These are phyloP conservation scores for Encephalitozoon hellem DNA, from an alignment of 371 early-diverging fungal species.

Conservation along the genomic window DNA sequence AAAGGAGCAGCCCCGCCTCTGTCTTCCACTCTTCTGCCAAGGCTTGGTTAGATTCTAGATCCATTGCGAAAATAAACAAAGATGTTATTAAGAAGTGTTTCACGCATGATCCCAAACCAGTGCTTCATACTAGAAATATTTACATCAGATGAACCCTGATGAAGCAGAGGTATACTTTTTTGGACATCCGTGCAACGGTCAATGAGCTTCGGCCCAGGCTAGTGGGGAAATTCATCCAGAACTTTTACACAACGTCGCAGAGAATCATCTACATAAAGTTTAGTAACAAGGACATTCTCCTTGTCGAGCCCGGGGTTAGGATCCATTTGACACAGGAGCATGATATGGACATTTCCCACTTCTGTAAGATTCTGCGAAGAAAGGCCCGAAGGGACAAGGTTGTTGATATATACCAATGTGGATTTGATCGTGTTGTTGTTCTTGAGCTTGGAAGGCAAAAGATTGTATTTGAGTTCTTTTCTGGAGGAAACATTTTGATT, in stretches of 20 bases:
- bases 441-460: slow-evolving; percentile 48
- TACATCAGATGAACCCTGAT: slow-evolving; percentile 24
- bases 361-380: slow-evolving; percentile 56
- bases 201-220: slow-evolving; percentile 56
- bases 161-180: slow-evolving; percentile 60
- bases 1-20: slow-evolving; percentile 17
- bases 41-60: background rate
- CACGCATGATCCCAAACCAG: background rate
- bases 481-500: slow-evolving; percentile 60
- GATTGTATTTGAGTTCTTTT: slow-evolving; percentile 60
- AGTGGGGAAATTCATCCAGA: slow-evolving; percentile 54
- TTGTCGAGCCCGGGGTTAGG: slow-evolving; percentile 60
- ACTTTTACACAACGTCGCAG: slow-evolving; percentile 56
- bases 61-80: background rate
- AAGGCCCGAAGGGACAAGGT: slow-evolving; percentile 49
- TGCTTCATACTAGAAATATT: background rate
- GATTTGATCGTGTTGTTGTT: slow-evolving; percentile 60
- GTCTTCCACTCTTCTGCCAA: background rate
- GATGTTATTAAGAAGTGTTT: background rate
- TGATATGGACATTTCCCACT: slow-evolving; percentile 57
- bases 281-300: slow-evolving; percentile 57
- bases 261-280: slow-evolving; percentile 57
- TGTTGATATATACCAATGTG: slow-evolving; percentile 52
- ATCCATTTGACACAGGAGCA: slow-evolving; percentile 52
- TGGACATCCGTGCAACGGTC: slow-evolving; percentile 59